These are phyloP conservation scores for Aurinia saxatilis DNA, from an alignment of 345 rosid genomes.

Conservation along the genomic window DNA sequence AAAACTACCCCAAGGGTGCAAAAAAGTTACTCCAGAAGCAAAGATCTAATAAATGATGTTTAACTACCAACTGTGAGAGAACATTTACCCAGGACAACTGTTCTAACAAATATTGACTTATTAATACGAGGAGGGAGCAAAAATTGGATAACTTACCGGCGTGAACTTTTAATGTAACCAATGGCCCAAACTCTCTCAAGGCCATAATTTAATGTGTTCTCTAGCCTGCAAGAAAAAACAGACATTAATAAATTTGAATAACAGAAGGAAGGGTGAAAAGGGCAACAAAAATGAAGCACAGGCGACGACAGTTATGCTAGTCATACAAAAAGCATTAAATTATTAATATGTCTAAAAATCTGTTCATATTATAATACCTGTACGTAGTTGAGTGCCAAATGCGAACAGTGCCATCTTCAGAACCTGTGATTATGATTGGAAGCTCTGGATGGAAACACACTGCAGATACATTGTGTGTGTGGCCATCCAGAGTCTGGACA, in stretches of 20 bases:
- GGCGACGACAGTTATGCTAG: not conserved
- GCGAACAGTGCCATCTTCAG: constrained; percentile 80
- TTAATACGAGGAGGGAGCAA: not conserved
- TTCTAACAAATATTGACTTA: not conserved
- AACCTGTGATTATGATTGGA: constrained; percentile 72
- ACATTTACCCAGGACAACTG: not conserved
- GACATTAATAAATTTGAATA: not conserved
- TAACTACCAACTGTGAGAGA: not conserved
- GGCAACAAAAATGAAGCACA: not conserved
- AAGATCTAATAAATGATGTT: not conserved
- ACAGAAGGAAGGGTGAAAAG: constrained; percentile 4
- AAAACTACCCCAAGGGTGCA: not conserved
- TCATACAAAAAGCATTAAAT: not conserved
- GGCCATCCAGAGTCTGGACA: constrained; percentile 80
- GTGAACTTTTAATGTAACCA: constrained; percentile 81
- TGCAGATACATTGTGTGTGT: constrained; percentile 79
- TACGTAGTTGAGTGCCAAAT: constrained; percentile 78
- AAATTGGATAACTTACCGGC: constrained; percentile 50
- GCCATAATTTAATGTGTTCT: constrained; percentile 66
- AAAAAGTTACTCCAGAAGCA: not conserved
- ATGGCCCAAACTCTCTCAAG: constrained; percentile 99
- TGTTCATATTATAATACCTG: constrained; percentile 34
- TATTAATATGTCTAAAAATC: not conserved
- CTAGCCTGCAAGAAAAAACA: constrained; percentile 51
- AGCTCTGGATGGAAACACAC: constrained; percentile 84